Evolutionary conservation across 1,139 yeast species (phyloP), one percentile per base, ranked within the genome.

Genomic region (Debaryomyces nepalensis): DNA sequence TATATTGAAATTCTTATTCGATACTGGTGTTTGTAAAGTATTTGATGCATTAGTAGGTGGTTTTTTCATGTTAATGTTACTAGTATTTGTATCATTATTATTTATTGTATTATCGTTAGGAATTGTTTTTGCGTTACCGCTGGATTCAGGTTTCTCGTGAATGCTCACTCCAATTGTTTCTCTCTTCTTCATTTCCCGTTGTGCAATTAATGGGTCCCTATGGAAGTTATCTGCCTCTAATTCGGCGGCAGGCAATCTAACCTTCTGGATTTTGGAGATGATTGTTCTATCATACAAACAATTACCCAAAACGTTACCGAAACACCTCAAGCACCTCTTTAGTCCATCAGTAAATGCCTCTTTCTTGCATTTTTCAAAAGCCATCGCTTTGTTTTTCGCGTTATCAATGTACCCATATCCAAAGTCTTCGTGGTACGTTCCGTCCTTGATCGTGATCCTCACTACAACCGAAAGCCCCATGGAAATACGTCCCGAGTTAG

Each of bases 301-400:
- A 55, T 86, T 86, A 1, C 95, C 95, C 56, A 86, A 64, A 0
- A 87, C 87, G 58, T 85, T 85, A 33, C 95, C 95, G 61, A 84
- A 87, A 47, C 87, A 83, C 54, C 95, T 72, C 47, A 87, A 69
- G 24, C 91, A 85, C 47, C 95, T 66, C 57, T 87, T 87, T 53
- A 86, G 63, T 0, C 87, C 95, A 64, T 87, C 95, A 0, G 95
- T 87, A 39, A 82, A 79, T 0, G 95, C 93, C 50, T 87, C 91
- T 53, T 87, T 87, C 57, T 83, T 84, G 46, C 91, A 85, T 53
- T 86, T 84, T 54, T 86, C 95, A 58, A 85, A 85, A 0, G 93
- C 95, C 64, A 78, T 78, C 0, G 89, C 81, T 55, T 83, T 83
- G 30, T 81, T 73, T 42, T 79, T 77, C 33, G 87, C 86, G 57